Conservation (phyloP, 2,329 filamentous ascomycete genomes). For the Colletotrichum sp. region DNA sequence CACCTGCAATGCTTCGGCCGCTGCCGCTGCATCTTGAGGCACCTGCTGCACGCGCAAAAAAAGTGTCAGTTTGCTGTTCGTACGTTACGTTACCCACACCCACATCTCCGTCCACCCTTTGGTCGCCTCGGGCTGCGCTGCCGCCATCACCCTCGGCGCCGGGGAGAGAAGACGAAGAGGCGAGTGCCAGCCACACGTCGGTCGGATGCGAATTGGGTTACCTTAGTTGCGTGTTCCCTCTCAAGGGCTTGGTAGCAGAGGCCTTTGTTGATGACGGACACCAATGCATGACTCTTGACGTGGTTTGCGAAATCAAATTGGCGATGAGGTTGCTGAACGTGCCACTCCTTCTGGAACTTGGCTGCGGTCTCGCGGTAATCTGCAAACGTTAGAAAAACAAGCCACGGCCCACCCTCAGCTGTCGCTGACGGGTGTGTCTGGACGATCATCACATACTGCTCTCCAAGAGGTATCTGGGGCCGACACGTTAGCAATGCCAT, state of each 20-base stretch:
- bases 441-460: constrained; percentile 56
- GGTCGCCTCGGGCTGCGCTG: not conserved
- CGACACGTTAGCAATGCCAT: constrained; percentile 17
- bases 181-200: not conserved
- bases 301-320: constrained; percentile 69
- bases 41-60: constrained; percentile 44
- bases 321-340: constrained; percentile 65
- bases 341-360: constrained; percentile 74
- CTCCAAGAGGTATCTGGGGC: constrained; percentile 63
- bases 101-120: constrained; percentile 22
- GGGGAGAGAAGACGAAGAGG: constrained; percentile 12
- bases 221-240: constrained; percentile 57
- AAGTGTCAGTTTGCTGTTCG: constrained; percentile 40
- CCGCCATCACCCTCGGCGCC: constrained; percentile 18
- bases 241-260: constrained; percentile 66
- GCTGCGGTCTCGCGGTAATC: constrained; percentile 72
- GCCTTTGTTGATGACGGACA: constrained; percentile 67
- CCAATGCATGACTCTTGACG: constrained; percentile 68
- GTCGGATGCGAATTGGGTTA: constrained; percentile 35
- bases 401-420: constrained; percentile 11
- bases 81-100: constrained; percentile 6
- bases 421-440: constrained; percentile 11
- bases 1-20: constrained; percentile 50
- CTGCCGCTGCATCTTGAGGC: constrained; percentile 51
- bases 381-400: constrained; percentile 34